Conservation (phyloP, 768 basidiomycete species). For the Pulveroboletus frians region DNA sequence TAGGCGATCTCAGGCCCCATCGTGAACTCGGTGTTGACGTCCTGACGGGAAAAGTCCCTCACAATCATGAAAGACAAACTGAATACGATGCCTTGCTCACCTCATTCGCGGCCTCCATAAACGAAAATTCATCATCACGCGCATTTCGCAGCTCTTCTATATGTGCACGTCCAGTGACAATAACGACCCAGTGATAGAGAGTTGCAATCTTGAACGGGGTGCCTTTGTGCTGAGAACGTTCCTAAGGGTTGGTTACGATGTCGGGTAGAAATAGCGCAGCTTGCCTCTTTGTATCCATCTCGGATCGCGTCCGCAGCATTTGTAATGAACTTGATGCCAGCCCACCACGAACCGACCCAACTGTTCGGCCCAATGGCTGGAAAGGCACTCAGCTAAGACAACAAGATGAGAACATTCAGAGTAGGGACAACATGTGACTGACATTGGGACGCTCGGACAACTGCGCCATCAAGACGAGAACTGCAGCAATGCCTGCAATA, state of each 20-base stretch:
- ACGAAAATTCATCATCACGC: no score
- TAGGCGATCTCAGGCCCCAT: slow-evolving; percentile 27
- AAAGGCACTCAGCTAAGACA: slow-evolving; percentile 22
- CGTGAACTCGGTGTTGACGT: slow-evolving; percentile 34
- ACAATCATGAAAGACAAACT: neutral
- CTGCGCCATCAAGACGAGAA: neutral
- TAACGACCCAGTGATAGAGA: slow-evolving; percentile 33
- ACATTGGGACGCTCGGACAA: slow-evolving; percentile 1
- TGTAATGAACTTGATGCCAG: no score
- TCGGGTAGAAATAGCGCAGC: neutral
- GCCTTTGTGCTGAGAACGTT: slow-evolving; percentile 6
- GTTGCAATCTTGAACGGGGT: slow-evolving; percentile 29
- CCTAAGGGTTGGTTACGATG: neutral
- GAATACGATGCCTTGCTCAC: slow-evolving; percentile 15
- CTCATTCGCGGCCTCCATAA: slow-evolving; percentile 27
- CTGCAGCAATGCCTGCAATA: neutral
- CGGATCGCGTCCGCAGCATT: no score
- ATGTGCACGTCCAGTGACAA: slow-evolving; percentile 27
- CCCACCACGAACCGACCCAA: no score
- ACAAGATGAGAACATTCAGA: neutral
- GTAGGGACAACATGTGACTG: neutral
- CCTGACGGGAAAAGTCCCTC: slow-evolving; percentile 20
- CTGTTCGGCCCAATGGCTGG: slow-evolving; percentile 24
- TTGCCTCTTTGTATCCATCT: slow-evolving; percentile 28
- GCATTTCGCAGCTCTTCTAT: slow-evolving; percentile 38